These are phyloP conservation scores for Sanguinoderma infundibulare DNA, from an alignment of 1,284 basidiomycete species.

Conservation along the genomic window DNA sequence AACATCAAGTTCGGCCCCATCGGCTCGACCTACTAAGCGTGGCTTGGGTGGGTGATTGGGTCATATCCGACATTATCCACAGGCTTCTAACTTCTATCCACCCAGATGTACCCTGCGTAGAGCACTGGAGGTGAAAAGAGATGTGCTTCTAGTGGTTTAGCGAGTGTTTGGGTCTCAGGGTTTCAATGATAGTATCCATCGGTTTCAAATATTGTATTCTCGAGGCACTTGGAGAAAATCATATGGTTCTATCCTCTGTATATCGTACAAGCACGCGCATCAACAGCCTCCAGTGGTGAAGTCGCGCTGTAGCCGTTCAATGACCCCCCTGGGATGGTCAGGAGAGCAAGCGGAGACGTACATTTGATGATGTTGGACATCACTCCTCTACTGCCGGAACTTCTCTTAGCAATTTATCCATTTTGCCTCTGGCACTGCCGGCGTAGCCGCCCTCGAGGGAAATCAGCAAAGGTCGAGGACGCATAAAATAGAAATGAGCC, in stretches of 20 bases:
- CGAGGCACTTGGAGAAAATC: not conserved
- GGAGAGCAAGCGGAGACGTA: not conserved
- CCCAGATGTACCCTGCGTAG: not conserved
- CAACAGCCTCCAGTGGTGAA: no score
- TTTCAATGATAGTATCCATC: not conserved
- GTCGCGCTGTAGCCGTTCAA: no score
- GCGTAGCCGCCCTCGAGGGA: constrained; percentile 56
- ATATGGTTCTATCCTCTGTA: not conserved
- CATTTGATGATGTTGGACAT: no score
- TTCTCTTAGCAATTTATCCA: constrained; percentile 52
- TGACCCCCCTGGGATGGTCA: not conserved
- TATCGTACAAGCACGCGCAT: not conserved
- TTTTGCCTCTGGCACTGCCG: constrained; percentile 55
- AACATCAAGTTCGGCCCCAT: constrained; percentile 43
- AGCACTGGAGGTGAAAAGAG: constrained; percentile 9
- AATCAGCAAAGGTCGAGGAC: not conserved
- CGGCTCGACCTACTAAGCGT: constrained; percentile 34
- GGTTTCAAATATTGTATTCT: not conserved
- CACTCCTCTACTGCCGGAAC: constrained; percentile 19
- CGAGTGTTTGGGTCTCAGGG: not conserved
- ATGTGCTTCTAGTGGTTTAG: not conserved
- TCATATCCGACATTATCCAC: not conserved
- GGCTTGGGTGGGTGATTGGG: constrained; percentile 2
- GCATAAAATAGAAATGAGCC: not conserved
- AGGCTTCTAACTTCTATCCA: not conserved